A percentile compares a stretch with the other conserved stretches of the same genome.
Conservation (phyloP, 306 rosid genomes). For the Malus sieversii region DNA sequence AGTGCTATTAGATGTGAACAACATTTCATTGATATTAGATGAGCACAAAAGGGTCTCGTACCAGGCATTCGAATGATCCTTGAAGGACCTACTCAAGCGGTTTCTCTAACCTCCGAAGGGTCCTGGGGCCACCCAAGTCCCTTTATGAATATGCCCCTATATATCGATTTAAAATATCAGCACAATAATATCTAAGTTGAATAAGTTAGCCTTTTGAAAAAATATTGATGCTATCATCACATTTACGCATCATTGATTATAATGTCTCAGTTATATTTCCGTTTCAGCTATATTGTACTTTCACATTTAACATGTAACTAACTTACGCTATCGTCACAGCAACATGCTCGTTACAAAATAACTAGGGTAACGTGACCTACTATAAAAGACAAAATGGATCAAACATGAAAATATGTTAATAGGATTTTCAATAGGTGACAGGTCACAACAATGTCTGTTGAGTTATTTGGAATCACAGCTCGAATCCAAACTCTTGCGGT, state of each 20-base stretch:
- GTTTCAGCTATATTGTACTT: fast-evolving
- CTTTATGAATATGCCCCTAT: background rate
- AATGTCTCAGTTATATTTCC: background rate
- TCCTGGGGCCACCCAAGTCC: too few relatives aligned
- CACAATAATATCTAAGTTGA: too few relatives aligned
- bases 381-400: conserved; percentile 8
- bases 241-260: too few relatives aligned
- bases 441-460: conserved; percentile 5
- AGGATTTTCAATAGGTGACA: background rate
- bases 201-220: background rate
- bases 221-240: background rate
- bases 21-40: too few relatives aligned
- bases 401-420: background rate
- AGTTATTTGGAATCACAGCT: background rate
- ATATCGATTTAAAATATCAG: too few relatives aligned
- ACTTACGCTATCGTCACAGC: too few relatives aligned
- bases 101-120: background rate
- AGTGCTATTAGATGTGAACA: background rate
- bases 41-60: background rate
- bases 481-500: conserved; percentile 33
- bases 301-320: too few relatives aligned
- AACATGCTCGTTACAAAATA: too few relatives aligned
- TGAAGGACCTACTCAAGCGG: background rate
- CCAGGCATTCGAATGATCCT: background rate
- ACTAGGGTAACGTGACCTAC: conserved; percentile 49